Conservation (phyloP, 2,329 filamentous ascomycete species). For the Penicillium sp. region DNA sequence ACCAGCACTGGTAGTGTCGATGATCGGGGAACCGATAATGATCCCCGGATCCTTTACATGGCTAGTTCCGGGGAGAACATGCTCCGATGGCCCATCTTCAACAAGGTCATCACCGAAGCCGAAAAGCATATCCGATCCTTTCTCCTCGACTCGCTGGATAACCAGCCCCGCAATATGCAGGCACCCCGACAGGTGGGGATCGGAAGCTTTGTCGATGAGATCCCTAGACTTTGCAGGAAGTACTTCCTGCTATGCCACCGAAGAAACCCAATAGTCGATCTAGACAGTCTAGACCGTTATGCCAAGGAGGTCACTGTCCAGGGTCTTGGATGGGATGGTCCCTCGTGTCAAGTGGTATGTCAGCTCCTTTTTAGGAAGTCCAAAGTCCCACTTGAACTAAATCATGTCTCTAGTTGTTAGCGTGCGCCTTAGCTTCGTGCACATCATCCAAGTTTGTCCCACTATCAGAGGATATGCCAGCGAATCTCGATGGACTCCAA, state of each 20-base stretch:
- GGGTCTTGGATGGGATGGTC: conserved; percentile 24
- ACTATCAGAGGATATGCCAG: conserved; percentile 10
- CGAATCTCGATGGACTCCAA: conserved; percentile 19
- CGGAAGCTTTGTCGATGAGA: conserved; percentile 19
- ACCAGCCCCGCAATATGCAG: conserved; percentile 3
- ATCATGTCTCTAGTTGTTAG: conserved; percentile 18
- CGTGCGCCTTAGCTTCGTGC: conserved; percentile 23
- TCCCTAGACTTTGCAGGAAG: conserved; percentile 17
- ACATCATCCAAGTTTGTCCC: conserved; percentile 17
- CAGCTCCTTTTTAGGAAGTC: neutral
- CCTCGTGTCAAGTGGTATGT: conserved; percentile 27
- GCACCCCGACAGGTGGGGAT: conserved; percentile 13
- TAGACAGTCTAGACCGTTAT: conserved; percentile 20
- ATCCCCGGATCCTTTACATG: conserved; percentile 20
- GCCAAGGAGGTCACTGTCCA: conserved; percentile 23
- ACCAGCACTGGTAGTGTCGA: conserved; percentile 12
- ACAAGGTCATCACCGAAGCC: conserved; percentile 20
- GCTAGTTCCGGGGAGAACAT: conserved; percentile 24
- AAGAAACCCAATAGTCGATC: conserved; percentile 21
- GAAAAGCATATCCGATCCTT: conserved; percentile 25
- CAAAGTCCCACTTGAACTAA: neutral
- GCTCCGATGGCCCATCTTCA: conserved; percentile 25
- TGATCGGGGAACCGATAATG: conserved; percentile 16
- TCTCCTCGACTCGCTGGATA: conserved; percentile 23
- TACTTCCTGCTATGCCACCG: conserved; percentile 20